Evolutionary conservation across 108 stramenopile species (phyloP), one percentile per base, ranked within the genome.

Genomic region (Cyclotella distinguenda): DNA sequence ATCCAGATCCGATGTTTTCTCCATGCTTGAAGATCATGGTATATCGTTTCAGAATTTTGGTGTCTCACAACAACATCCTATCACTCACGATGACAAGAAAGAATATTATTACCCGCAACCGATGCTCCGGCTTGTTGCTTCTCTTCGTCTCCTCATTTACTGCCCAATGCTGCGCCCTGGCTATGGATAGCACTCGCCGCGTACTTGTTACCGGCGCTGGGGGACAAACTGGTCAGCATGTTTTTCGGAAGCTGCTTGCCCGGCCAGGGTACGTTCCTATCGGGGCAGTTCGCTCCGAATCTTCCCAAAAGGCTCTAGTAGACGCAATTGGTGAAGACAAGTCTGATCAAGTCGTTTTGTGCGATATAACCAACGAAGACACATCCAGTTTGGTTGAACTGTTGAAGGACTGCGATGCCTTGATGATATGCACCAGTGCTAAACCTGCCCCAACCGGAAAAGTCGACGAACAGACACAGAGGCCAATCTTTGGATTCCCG

Each of bases 401-500:
- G 9, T 35, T 87, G 60, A 65, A 77, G 25, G 87, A 82, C 36
- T 76, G 78, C 66, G 87, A 84, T 42, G 86, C 84, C 23, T 44
- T 94, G 32, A 79, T 86, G 44, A 77, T 95, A 36, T 87, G 86
- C 59, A 93, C 93, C 9, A 86, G 85, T 49, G 93, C 90, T 36
- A 86, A 84, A 48, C 93, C 93, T 3, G 64, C 65, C 8, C 86
- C 86, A 9, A 81, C 82, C 15, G 83, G 77, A 15, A 84, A 91
- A 78, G 60, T 78, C 48, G 74, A 82, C 42, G 60, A 59, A 13
- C 75, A 78, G 0, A 73, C 71, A 1, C 70, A 85, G 28, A 68
- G 85, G 19, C 86, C 85, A 6, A 47, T 64, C 1, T 86, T 90
- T 64, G 71, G 67, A 2, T 88, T 86, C 33, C 85, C 87, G 30